phyloP scores from a whole-genome alignment of 2,329 filamentous ascomycete species.

The Colletotrichum brevisporum region DNA sequence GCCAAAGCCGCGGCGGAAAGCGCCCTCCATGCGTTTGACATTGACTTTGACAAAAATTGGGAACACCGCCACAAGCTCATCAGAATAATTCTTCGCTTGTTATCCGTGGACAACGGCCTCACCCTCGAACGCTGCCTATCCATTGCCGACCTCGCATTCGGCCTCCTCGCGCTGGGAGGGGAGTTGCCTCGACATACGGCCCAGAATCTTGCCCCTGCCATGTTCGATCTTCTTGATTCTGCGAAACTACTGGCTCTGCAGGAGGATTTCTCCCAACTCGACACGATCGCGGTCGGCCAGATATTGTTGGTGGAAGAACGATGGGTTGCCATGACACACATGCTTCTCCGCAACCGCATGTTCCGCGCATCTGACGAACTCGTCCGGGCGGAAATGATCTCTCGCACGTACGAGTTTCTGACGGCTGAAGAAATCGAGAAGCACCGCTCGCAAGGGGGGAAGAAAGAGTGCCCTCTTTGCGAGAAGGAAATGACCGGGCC shows the following conservation, averaged over 20 bases:
- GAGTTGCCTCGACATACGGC: no score
- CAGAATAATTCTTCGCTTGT: neutral
- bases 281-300: neutral
- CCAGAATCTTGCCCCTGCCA: neutral
- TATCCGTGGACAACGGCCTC: neutral
- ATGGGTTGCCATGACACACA: neutral
- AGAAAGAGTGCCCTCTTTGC: constrained; percentile 9
- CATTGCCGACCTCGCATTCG: neutral
- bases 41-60: neutral
- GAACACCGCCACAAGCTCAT: neutral
- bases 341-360: constrained; percentile 4
- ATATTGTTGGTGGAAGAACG: neutral
- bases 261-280: no score
- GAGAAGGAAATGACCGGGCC: constrained; percentile 1
- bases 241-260: no score
- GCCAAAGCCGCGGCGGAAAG: neutral
- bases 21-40: neutral
- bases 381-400: neutral
- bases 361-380: constrained; percentile 1
- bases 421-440: neutral
- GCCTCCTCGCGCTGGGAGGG: neutral
- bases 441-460: neutral
- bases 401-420: neutral
- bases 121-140: neutral
- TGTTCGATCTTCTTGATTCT: neutral